Conservation (phyloP, 371 early-diverging fungal genomes). For the Batkoa obscura region DNA sequence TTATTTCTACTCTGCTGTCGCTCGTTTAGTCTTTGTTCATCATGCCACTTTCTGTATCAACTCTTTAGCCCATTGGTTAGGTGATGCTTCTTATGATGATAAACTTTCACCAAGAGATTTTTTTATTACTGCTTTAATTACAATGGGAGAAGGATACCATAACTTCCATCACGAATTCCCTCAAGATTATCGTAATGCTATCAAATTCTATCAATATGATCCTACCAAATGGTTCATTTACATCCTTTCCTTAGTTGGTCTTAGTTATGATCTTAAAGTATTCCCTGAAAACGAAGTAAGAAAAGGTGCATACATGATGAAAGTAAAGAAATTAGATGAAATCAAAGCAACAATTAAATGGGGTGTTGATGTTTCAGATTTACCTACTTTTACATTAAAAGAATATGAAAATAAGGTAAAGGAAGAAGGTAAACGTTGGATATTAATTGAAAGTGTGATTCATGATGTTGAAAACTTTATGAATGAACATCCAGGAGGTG, state of each 20-base stretch:
- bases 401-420: constrained; percentile 33
- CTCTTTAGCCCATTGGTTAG: constrained; percentile 68
- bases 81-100: constrained; percentile 62
- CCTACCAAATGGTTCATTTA: constrained; percentile 91
- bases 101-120: constrained; percentile 60
- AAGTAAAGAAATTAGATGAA: constrained; percentile 50
- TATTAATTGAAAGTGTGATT: constrained; percentile 70
- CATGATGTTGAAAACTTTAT: constrained; percentile 81
- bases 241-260: constrained; percentile 35
- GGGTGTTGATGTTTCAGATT: constrained; percentile 44
- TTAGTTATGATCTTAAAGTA: constrained; percentile 70
- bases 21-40: constrained; percentile 64
- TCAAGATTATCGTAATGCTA: constrained; percentile 87
- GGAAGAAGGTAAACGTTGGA: constrained; percentile 37
- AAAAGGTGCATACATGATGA: constrained; percentile 67
- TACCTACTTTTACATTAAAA: constrained; percentile 56
- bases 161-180: constrained; percentile 93
- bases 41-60: constrained; percentile 93
- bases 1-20: constrained; percentile 62
- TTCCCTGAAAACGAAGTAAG: constrained; percentile 80
- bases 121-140: constrained; percentile 58
- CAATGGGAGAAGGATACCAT: constrained; percentile 74
- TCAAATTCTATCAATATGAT: constrained; percentile 76
- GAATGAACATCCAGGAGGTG: constrained; percentile 82
- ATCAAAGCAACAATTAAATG: constrained; percentile 41